Base-by-base conservation (phyloP, 2,329 filamentous ascomycete species). In the Sporothrix globosa region DNA sequence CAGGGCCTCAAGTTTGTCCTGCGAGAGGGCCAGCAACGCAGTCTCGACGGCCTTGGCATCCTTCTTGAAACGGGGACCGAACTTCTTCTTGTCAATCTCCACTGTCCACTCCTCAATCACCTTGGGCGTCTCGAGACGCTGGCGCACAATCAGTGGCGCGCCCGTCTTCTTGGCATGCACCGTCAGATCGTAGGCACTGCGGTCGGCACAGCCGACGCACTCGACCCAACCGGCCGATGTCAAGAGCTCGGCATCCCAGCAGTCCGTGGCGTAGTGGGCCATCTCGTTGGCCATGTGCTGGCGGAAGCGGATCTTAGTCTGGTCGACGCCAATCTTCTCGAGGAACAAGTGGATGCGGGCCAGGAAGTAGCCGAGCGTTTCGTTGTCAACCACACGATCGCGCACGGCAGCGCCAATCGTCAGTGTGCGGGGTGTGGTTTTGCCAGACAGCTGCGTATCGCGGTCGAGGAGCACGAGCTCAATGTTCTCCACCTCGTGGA, bases 211-310 rank as follows among this genome's bases (percentile, higher is more conserved):
- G 73, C 96, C 96, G 77, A 98, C 95, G 80, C 95, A 98, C 84
- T 99, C 96, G 73, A 98, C 92, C 96, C 96, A 99, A 79, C 96
- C 96, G 77, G 94, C 94, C 73, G 91, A 94, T 71, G 92, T 98
- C 73, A 91, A 85, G 69, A 99, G 84, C 81, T 99, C 96, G 17
- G 93, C 95, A 81, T 99, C 96, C 96, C 96, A 98, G 83, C 96
- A 99, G 83, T 99, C 96, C 70, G 90, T 87, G 61, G 96, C 96
- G 79, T 99, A 99, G 82, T 99, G 96, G 19, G 96, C 87, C 86
- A 88, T 88, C 77, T 88, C 86, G 76, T 88, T 88, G 72, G 82
- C 83, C 94, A 99, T 97, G 82, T 99, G 96, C 82, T 99, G 96
- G 77, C 96, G 89, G 87, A 98, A 98, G 69, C 96, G 91, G 76